Evolutionary conservation across 2,329 filamentous ascomycete genomes (phyloP).

Genomic region (Bimuria novae-zelandiae): DNA sequence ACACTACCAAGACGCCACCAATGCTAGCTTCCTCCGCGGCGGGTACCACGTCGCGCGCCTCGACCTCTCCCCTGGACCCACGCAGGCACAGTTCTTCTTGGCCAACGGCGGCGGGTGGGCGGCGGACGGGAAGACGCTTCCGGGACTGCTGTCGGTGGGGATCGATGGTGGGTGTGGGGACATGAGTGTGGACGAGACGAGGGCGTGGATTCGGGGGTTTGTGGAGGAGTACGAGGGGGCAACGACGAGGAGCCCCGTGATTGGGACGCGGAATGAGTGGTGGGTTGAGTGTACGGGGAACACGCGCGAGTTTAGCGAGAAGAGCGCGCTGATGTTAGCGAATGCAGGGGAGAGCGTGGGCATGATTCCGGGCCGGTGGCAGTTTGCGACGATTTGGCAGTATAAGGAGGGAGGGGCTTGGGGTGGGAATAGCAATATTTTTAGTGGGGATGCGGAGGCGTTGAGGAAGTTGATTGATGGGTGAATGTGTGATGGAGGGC

Average conservation of each 20-base stretch:
- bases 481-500: no score
- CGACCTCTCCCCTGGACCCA: constrained; percentile 48
- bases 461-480: constrained; percentile 42
- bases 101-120: constrained; percentile 60
- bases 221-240: constrained; percentile 54
- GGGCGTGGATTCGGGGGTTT: constrained; percentile 60
- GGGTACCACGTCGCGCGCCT: constrained; percentile 63
- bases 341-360: constrained; percentile 50
- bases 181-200: constrained; percentile 44
- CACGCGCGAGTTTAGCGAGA: constrained; percentile 51
- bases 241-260: constrained; percentile 56
- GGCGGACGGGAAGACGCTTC: constrained; percentile 58
- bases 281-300: constrained; percentile 60
- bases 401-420: constrained; percentile 54
- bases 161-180: constrained; percentile 21
- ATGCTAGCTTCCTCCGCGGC: constrained; percentile 59
- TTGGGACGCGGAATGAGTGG: constrained; percentile 60
- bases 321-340: constrained; percentile 56
- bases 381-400: constrained; percentile 61
- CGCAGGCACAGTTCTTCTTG: constrained; percentile 59
- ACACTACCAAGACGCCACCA: constrained; percentile 57
- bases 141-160: constrained; percentile 59
- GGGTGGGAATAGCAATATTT: constrained; percentile 59
- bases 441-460: constrained; percentile 51
- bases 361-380: constrained; percentile 57